These are phyloP conservation scores for Gaeumannomyces tritici DNA, from an alignment of 2,329 filamentous ascomycete genomes.

Conservation along the genomic window DNA sequence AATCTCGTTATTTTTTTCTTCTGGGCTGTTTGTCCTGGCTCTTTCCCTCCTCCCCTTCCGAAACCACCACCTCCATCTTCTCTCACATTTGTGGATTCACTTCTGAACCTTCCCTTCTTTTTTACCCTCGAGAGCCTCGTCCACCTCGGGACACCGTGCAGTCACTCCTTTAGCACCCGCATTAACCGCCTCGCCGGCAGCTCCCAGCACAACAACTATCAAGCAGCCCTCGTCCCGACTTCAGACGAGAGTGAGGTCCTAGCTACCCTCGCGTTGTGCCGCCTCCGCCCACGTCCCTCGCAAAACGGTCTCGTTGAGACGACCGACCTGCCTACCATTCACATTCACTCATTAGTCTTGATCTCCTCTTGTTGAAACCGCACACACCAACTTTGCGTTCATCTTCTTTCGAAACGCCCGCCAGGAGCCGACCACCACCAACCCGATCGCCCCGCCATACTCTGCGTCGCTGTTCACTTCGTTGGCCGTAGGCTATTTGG, in stretches of 20 bases:
- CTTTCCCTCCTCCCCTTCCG: neutral
- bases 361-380: neutral
- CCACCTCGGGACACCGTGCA: neutral
- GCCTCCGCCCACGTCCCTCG: neutral
- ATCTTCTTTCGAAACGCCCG: neutral
- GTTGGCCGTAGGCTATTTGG: neutral
- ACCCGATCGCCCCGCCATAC: neutral
- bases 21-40: neutral
- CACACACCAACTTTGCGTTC: neutral
- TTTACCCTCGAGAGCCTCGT: neutral
- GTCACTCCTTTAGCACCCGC: neutral
- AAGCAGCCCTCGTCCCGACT: neutral
- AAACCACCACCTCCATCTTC: neutral
- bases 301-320: neutral
- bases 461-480: neutral
- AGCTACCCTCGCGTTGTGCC: neutral
- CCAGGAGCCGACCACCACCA: neutral
- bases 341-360: neutral
- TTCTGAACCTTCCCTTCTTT: conserved; percentile 1
- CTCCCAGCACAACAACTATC: neutral
- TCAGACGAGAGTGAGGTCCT: neutral
- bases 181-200: neutral
- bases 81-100: neutral
- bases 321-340: neutral
- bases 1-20: neutral